phyloP scores from a whole-genome alignment of 78 protist genomes.

The Corallochytrium limacisporum region DNA sequence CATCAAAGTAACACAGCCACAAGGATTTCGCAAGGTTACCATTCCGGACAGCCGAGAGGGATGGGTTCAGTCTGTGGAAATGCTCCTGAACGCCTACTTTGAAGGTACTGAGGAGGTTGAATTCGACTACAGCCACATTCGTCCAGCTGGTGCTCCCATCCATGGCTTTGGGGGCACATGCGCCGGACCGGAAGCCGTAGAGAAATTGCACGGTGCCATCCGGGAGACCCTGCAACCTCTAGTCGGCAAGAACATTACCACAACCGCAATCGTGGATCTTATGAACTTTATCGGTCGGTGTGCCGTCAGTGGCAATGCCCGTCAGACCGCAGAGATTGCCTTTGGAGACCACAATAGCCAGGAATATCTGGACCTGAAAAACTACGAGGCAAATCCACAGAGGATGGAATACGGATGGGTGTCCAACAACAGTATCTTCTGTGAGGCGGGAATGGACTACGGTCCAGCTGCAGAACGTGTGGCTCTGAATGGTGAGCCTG shows the following conservation, averaged over 20 bases:
- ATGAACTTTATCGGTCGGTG: constrained; percentile 76
- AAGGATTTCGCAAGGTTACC: not conserved
- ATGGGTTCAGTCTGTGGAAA: constrained; percentile 56
- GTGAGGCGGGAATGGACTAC: constrained; percentile 71
- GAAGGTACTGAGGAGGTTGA: not conserved
- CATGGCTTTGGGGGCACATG: constrained; percentile 75
- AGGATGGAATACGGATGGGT: constrained; percentile 63
- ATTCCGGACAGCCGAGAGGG: constrained; percentile 4
- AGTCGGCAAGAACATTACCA: constrained; percentile 21
- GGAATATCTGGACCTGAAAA: constrained; percentile 62
- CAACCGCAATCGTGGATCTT: constrained; percentile 60
- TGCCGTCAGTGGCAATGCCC: constrained; percentile 69
- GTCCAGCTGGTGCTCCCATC: constrained; percentile 37
- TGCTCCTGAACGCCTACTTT: constrained; percentile 37
- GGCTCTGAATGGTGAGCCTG: constrained; percentile 78
- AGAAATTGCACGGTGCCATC: constrained; percentile 32
- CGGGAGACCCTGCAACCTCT: not conserved
- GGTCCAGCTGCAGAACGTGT: constrained; percentile 12
- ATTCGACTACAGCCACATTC: constrained; percentile 37
- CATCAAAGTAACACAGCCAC: not conserved
- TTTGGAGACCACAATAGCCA: constrained; percentile 47
- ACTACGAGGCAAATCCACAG: constrained; percentile 64
- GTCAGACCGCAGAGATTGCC: constrained; percentile 75
- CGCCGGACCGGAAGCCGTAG: constrained; percentile 56
- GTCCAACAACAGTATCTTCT: constrained; percentile 55